Evolutionary conservation across 306 rosid species (phyloP).

Genomic region (Rosa chinensis): DNA sequence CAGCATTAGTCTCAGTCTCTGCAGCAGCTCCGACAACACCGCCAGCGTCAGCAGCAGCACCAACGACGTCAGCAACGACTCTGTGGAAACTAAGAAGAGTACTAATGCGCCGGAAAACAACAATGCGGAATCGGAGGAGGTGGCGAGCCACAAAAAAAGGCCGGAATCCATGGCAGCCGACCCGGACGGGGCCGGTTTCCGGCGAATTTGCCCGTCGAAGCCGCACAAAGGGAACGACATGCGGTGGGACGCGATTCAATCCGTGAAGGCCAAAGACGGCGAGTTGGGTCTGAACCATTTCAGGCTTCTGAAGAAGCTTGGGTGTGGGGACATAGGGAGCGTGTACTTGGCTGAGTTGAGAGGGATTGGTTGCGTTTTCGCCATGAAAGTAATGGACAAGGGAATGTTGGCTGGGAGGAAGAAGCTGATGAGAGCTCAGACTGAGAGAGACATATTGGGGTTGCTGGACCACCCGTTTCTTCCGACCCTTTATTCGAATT

Average conservation of each 20-base stretch:
- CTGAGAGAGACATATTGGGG: constrained; percentile 55
- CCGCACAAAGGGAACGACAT: constrained; percentile 60
- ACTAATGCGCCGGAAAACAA: neutral
- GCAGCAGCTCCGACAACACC: constrained; percentile 30
- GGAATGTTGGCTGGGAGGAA: constrained; percentile 53
- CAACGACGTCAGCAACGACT: constrained; percentile 25
- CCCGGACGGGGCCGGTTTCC: constrained; percentile 13
- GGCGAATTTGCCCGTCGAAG: constrained; percentile 44
- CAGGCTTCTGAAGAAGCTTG: constrained; percentile 64
- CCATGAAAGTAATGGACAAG: constrained; percentile 62
- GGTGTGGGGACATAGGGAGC: constrained; percentile 61
- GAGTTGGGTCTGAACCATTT: constrained; percentile 50
- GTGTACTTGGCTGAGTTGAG: constrained; percentile 59
- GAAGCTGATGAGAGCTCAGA: constrained; percentile 50
- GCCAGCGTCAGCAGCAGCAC: constrained; percentile 36
- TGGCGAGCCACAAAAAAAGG: neutral
- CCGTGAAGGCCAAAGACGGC: constrained; percentile 37
- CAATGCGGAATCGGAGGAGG: constrained; percentile 14
- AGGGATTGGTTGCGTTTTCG: constrained; percentile 45
- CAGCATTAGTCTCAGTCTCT: constrained; percentile 39
- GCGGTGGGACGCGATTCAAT: constrained; percentile 54
- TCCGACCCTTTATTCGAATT: constrained; percentile 63
- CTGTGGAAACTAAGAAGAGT: constrained; percentile 25
- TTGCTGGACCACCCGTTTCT: constrained; percentile 59
- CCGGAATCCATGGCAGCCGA: neutral